Evolutionary conservation across 768 basidiomycete species (phyloP).

Genomic region (Rhodotorula taiwanensis): DNA sequence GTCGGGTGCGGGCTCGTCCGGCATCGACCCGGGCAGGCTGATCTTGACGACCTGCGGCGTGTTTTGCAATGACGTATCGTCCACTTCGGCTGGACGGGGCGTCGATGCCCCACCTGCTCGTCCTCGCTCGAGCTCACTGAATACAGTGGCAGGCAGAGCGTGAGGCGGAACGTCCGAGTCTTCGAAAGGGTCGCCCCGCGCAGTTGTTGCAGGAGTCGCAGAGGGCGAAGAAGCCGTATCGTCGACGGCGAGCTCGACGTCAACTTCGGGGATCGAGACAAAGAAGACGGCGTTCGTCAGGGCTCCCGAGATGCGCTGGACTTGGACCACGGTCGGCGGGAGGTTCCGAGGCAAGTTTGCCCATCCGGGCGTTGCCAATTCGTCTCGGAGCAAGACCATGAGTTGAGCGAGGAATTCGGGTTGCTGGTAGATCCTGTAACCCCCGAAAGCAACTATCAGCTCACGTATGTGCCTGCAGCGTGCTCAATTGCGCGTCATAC

Average conservation of each 20-base stretch:
- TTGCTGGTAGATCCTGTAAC: slow-evolving; percentile 32
- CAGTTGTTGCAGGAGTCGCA: slow-evolving; percentile 30
- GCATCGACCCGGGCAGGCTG: background rate
- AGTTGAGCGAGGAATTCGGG: slow-evolving; percentile 25
- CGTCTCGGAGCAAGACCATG: slow-evolving; percentile 31
- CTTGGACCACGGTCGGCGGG: slow-evolving; percentile 25
- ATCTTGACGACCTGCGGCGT: background rate
- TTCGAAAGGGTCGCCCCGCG: background rate
- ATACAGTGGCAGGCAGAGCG: slow-evolving; percentile 14
- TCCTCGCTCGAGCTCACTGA: slow-evolving; percentile 30
- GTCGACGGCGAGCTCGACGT: slow-evolving; percentile 39
- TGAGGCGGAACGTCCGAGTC: background rate
- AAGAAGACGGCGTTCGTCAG: slow-evolving; percentile 97
- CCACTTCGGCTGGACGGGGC: background rate
- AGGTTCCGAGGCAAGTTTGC: slow-evolving; percentile 21
- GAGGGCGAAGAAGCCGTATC: slow-evolving; percentile 39
- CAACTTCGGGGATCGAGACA: slow-evolving; percentile 58
- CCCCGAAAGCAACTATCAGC: background rate
- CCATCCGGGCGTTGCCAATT: slow-evolving; percentile 38
- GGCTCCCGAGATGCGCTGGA: slow-evolving; percentile 72
- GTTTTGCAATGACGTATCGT: background rate
- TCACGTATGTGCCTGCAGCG: no score
- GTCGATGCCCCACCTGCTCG: slow-evolving; percentile 4
- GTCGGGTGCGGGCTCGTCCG: background rate
- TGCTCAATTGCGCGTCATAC: background rate